Evolutionary conservation across 164 flowering plant species (phyloP).

Genomic region (Aristolochia californica): DNA sequence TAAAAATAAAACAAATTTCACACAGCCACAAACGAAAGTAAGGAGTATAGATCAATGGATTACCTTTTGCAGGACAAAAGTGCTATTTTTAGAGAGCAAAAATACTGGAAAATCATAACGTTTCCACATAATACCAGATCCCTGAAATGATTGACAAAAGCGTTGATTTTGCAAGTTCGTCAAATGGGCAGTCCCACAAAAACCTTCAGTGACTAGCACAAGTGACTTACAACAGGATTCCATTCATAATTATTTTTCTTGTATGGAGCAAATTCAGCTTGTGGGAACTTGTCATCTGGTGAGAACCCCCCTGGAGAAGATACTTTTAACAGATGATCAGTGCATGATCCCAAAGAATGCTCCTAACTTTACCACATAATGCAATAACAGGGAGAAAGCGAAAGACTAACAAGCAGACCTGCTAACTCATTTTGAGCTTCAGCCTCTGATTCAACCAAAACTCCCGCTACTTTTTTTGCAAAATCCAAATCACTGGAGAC

Average conservation of each 20-base stretch:
- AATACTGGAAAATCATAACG: conserved; percentile 76
- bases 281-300: conserved; percentile 79
- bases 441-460: conserved; percentile 52
- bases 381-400: not conserved
- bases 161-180: not conserved
- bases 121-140: conserved; percentile 79
- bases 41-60: not conserved
- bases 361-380: not conserved
- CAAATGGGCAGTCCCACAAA: too few relatives aligned
- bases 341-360: not conserved
- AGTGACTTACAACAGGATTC: conserved; percentile 78
- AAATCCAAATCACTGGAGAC: conserved; percentile 41
- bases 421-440: conserved; percentile 16
- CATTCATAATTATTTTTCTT: conserved; percentile 45
- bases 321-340: conserved; percentile 1
- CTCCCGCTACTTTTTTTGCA: conserved; percentile 62
- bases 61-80: conserved; percentile 52
- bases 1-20: not conserved
- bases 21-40: not conserved
- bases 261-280: conserved; percentile 77
- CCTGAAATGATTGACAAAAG: conserved; percentile 33
- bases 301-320: conserved; percentile 52
- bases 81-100: conserved; percentile 51
- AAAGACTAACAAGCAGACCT: conserved; percentile 27
- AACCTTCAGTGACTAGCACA: too few relatives aligned